Percentiles rank a stretch among this genome's conserved stretches.
These are phyloP conservation scores for Sonneratia alba DNA, from an alignment of 345 rosid genomes.

Conservation along the genomic window DNA sequence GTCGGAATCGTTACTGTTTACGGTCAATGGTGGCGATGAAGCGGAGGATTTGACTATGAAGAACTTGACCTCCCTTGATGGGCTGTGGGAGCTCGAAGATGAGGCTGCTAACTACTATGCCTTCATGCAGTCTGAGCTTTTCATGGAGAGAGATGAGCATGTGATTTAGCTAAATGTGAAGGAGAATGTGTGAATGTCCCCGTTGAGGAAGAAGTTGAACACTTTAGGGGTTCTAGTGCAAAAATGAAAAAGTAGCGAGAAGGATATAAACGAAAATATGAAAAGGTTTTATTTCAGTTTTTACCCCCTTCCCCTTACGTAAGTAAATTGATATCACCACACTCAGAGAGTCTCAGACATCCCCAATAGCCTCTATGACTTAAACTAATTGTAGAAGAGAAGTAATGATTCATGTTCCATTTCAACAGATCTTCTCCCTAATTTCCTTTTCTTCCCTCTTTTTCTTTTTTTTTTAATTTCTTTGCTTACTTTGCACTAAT, in stretches of 20 bases:
- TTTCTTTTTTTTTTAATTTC: too few species aligned
- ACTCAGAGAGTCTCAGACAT: not conserved
- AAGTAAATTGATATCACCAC: not conserved
- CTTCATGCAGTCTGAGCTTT: constrained; percentile 15
- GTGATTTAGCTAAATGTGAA: not conserved
- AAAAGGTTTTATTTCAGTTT: not conserved
- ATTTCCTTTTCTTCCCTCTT: too few species aligned
- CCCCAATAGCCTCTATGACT: not conserved
- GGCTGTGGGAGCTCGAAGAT: constrained; percentile 17
- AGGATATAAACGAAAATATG: not conserved
- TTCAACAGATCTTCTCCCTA: too few species aligned
- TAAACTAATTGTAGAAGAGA: too few species aligned
- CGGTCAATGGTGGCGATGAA: not conserved
- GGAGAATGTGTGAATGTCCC: too few species aligned
- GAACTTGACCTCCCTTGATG: not conserved
- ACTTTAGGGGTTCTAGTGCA: not conserved
- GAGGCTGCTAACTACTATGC: constrained; percentile 17
- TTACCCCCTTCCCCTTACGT: not conserved
- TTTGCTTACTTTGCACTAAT: too few species aligned
- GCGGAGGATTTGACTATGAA: constrained; percentile 5
- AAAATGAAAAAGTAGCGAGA: not conserved
- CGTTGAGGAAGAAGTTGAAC: not conserved
- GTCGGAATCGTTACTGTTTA: not conserved
- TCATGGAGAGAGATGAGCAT: constrained; percentile 8
- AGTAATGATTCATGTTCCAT: not conserved